Base-by-base conservation (phyloP, 768 basidiomycete genomes). In the Lactarius pseudohatsudake region DNA sequence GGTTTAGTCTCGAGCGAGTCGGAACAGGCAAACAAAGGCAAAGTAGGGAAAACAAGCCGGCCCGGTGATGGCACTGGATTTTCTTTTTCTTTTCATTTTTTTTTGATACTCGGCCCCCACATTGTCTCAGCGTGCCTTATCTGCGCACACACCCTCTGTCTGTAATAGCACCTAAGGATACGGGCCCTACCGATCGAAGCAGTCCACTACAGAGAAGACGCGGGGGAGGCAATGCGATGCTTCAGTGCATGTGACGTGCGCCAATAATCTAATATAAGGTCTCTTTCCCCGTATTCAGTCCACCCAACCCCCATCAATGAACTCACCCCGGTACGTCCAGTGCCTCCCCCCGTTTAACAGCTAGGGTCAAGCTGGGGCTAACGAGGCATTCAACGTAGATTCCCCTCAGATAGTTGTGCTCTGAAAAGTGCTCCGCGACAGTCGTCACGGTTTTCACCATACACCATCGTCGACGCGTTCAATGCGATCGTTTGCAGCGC, bases 211-310 rank as follows among this genome's bases (percentile, higher is more conserved):
- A 22, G 47, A n/a, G 26, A 26, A 13, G 50, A 53, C 50, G 47
- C 50, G 13, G 5, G 26, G 22, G 22, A 4, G 57, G 56, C 56
- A 38, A 50, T 57, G 65, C 61, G 5, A 40, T 66, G 61, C 45
- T 26, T n/a, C 56, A 3, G 60, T 50, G 61, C 65, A 66, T 66
- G 65, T 66, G 65, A 62, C 43, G 65, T 66, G 64, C 59, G 1
- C 22, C 32, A 45, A n/a, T 43, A 1, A 20, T 26, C 36, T 53
- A 57, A 66, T 66, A 66, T 50, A 66, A 66, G 65, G 55, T 32
- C 38, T 38, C 38, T 47, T 4, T 34, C 36, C 22, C 34, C 34
- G n/a, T n/a, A 32, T 30, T 22, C 28, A 50, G 43, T 6, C 41
- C 47, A 10, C 34, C 45, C 28, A n/a, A 55, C 43, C 38, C 55